Percentiles rank a stretch among this genome's conserved stretches.
Evolutionary conservation across 164 flowering plant genomes (phyloP).

Genomic region (Kingdonia uniflora): DNA sequence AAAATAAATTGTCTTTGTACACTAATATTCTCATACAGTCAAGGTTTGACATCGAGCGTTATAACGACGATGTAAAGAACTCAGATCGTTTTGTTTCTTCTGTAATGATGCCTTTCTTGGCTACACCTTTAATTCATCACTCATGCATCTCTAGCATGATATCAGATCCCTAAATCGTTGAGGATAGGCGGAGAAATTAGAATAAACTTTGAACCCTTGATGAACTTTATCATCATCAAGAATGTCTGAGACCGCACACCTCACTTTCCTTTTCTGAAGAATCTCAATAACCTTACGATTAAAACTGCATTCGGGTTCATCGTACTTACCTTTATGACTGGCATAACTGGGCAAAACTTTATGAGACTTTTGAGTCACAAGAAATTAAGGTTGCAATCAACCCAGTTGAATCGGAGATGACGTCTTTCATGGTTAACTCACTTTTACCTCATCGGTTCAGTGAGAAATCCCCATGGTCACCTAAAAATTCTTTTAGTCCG

Average conservation of each 20-base stretch:
- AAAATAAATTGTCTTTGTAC: too few relatives aligned
- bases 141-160: slow-evolving; percentile 90
- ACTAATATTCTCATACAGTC: too few relatives aligned
- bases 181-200: slow-evolving; percentile 96
- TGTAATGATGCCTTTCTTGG: slow-evolving; percentile 47
- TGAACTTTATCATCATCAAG: slow-evolving; percentile 83
- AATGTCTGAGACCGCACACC: slow-evolving; percentile 61
- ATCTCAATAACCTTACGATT: slow-evolving; percentile 86
- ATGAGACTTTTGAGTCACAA: slow-evolving; percentile 46
- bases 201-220: slow-evolving; percentile 80
- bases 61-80: too few relatives aligned
- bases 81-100: too few relatives aligned
- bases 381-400: slow-evolving; percentile 33
- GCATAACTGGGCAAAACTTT: slow-evolving; percentile 59
- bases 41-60: too few relatives aligned
- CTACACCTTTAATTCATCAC: slow-evolving; percentile 65
- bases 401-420: slow-evolving; percentile 47
- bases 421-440: slow-evolving; percentile 24
- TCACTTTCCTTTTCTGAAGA: slow-evolving; percentile 60
- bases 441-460: slow-evolving; percentile 15
- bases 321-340: slow-evolving; percentile 92
- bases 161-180: slow-evolving; percentile 95
- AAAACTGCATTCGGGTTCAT: slow-evolving; percentile 84
- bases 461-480: slow-evolving; percentile 48
- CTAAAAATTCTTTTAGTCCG: slow-evolving; percentile 61